These are phyloP conservation scores for Vaccinium corymbosum DNA, from an alignment of 148 eudicot species.

Conservation along the genomic window DNA sequence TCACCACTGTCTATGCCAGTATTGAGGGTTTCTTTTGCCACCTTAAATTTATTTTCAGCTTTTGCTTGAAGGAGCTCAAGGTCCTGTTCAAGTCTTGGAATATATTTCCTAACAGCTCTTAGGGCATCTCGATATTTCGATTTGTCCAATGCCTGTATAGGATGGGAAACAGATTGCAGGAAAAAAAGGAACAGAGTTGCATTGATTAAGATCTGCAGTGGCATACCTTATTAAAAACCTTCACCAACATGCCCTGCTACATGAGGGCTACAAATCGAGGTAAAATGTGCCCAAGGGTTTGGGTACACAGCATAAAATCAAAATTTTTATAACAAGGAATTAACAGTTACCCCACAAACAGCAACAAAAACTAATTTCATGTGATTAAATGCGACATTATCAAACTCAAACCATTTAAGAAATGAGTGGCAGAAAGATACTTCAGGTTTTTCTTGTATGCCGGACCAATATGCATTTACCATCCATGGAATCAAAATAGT, in stretches of 20 bases:
- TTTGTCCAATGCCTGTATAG: conserved; percentile 86
- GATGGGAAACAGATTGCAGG: not conserved
- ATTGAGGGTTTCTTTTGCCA: conserved; percentile 23
- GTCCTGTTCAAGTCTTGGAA: conserved; percentile 84
- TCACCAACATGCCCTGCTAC: not conserved
- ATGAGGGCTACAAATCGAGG: not conserved
- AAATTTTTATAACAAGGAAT: not conserved
- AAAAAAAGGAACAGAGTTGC: not conserved
- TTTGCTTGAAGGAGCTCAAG: conserved; percentile 65
- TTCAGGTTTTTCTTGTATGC: not conserved
- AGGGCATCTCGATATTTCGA: conserved; percentile 73
- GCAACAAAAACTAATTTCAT: not conserved
- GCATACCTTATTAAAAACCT: not conserved
- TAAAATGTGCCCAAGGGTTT: not conserved
- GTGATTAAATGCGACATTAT: not conserved
- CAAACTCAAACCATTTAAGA: not conserved
- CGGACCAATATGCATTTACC: not conserved
- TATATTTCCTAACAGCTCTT: conserved; percentile 67
- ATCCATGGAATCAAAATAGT: not conserved
- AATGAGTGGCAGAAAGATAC: not conserved
- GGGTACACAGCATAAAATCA: not conserved
- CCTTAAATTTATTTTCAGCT: conserved; percentile 29
- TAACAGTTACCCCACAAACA: not conserved
- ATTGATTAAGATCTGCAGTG: not conserved
- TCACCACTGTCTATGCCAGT: conserved; percentile 16